These are phyloP conservation scores for Saksenaea vasiformis DNA, from an alignment of 371 early-diverging fungal species.

Conservation along the genomic window DNA sequence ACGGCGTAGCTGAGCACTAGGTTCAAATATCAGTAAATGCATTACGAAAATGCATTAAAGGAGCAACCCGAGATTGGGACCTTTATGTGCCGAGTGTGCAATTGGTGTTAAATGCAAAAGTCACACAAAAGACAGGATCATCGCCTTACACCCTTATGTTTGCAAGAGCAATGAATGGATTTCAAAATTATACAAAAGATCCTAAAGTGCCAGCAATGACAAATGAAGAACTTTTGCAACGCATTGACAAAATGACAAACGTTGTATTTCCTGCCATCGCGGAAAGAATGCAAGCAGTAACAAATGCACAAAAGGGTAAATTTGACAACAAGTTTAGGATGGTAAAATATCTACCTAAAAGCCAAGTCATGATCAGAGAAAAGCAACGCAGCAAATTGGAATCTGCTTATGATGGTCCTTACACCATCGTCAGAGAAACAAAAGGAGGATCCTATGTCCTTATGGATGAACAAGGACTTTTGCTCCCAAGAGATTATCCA, in stretches of 20 bases:
- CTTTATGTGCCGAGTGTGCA: slow-evolving; percentile 22
- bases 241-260: slow-evolving; percentile 7
- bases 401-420: slow-evolving; percentile 17
- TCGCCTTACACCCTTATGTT: slow-evolving; percentile 18
- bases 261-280: slow-evolving; percentile 13
- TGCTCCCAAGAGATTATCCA: slow-evolving; percentile 5
- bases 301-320: not conserved
- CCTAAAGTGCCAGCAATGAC: not conserved
- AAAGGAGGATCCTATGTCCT: slow-evolving; percentile 12
- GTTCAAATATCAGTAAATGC: slow-evolving; percentile 15
- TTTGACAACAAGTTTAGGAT: not conserved
- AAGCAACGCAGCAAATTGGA: not conserved
- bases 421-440: slow-evolving; percentile 5
- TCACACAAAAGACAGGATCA: not conserved
- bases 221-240: not conserved
- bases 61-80: slow-evolving; percentile 23
- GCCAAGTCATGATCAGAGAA: slow-evolving; percentile 7
- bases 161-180: slow-evolving; percentile 13
- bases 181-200: slow-evolving; percentile 4
- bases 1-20: slow-evolving; percentile 25
- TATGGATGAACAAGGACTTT: not conserved
- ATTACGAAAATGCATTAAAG: slow-evolving; percentile 17
- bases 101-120: slow-evolving; percentile 7
- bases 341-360: slow-evolving; percentile 4
- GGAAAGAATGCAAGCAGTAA: not conserved